Percentiles rank a stretch among this genome's conserved stretches.
phyloP scores from a whole-genome alignment of 2,329 filamentous ascomycete genomes.

The Fusarium metavorans region DNA sequence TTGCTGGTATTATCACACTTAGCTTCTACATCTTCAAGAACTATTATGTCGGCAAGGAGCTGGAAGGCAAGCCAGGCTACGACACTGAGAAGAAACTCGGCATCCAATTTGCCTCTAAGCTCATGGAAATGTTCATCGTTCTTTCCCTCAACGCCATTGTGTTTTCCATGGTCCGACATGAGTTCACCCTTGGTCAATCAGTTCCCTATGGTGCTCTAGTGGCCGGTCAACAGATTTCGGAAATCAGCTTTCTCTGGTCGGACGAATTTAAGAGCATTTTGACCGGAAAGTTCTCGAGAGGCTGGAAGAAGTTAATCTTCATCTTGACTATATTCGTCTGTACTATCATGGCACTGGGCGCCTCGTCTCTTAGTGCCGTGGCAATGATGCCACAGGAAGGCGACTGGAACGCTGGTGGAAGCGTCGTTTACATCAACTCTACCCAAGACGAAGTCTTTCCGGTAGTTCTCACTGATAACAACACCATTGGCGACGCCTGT shows the following conservation, averaged over 20 bases:
- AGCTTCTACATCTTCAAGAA: conserved; percentile 41
- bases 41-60: conserved; percentile 40
- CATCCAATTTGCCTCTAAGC: conserved; percentile 35
- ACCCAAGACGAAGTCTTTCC: conserved; percentile 32
- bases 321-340: conserved; percentile 24
- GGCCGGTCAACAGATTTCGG: conserved; percentile 35
- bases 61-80: conserved; percentile 28
- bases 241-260: conserved; percentile 39
- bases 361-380: conserved; percentile 36
- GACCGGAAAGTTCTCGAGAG: conserved; percentile 26
- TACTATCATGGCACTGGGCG: conserved; percentile 30
- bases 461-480: neutral
- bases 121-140: conserved; percentile 39
- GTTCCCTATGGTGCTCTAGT: conserved; percentile 37
- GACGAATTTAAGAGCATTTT: conserved; percentile 34
- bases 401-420: conserved; percentile 34
- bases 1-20: conserved; percentile 27
- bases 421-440: conserved; percentile 31
- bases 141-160: conserved; percentile 32
- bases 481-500: conserved; percentile 19
- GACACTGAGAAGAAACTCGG: conserved; percentile 37
- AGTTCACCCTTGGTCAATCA: conserved; percentile 30
- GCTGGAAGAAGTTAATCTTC: conserved; percentile 35
- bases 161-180: conserved; percentile 33
- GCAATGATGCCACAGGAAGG: conserved; percentile 41